Evolutionary conservation across 352 stramenopile species (phyloP), one percentile per base, ranked within the genome.

Genomic region (Blastocystis sp.): DNA sequence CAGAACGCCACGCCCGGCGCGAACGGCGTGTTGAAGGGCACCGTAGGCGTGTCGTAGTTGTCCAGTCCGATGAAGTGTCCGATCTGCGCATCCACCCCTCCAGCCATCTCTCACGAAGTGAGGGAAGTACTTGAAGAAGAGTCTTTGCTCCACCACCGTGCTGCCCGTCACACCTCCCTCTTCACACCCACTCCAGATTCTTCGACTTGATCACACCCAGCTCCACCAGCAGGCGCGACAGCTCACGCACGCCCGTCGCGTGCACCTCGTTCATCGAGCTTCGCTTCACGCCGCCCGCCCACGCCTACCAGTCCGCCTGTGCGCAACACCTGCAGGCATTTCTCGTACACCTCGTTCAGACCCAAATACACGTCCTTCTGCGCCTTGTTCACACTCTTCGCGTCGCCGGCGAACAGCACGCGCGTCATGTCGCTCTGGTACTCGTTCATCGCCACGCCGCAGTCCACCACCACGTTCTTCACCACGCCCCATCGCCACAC

Each of bases 71-170:
- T 84, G 74, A 69, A 84, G 74, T 84, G 74, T 2, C 74, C 56
- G 28, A 40, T 56, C 66, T 76, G 28, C 66, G 21, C 5, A 2
- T 40, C 9, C 52, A 19, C 41, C 4, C 64, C n/a, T n/a, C 21
- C 2, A 56, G 9, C 28, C 28, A 34, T 74, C 34, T 5, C 41
- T 11, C 21, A 84, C 56, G 48, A 69, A 84, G 48, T 84, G 74
- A 14, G 74, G 74, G 28, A 84, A 84, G 56, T 84, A 84, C 61
- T 84, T 84, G 60, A 84, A 84, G 41, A 69, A 84, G 2, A 84
- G 74, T 17, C 69, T 84, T 28, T 84, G 74, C 41, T 84, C 74
- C 52, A 84, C 74, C 3, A 84, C 60, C 21, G 74, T 84, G 34
- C 74, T 84, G 48, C 14, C 5, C 19, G 0, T 67, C 2, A 84